These are phyloP conservation scores for Pseudisothecium myosuroides DNA, from an alignment of 225 moss, liverwort and hornwort species.

Conservation along the genomic window DNA sequence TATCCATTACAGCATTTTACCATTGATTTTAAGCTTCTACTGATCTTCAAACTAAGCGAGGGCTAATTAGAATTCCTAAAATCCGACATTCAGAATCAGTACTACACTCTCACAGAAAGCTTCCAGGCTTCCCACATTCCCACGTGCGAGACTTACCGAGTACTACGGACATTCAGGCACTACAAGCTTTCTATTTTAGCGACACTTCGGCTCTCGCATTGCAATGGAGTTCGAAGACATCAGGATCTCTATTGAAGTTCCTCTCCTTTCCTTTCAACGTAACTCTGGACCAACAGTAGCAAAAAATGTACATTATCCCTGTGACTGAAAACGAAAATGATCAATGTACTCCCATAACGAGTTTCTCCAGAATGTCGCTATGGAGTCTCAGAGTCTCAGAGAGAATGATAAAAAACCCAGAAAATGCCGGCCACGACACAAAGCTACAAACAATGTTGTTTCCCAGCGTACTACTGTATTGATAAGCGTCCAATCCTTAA, in stretches of 20 bases:
- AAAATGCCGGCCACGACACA: neutral
- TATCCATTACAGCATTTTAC: too few relatives aligned
- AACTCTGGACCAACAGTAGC: neutral
- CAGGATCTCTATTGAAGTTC: neutral
- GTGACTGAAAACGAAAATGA: neutral
- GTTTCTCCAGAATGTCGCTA: neutral
- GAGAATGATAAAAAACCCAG: neutral
- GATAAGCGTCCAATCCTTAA: neutral
- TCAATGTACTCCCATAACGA: neutral
- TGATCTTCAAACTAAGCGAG: neutral
- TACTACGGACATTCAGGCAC: neutral
- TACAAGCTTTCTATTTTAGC: neutral
- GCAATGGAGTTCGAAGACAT: neutral
- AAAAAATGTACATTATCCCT: neutral
- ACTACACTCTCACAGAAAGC: neutral
- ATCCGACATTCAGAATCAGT: neutral
- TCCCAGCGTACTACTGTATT: too few relatives aligned
- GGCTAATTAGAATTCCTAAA: neutral
- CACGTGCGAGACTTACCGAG: neutral
- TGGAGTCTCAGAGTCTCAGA: neutral
- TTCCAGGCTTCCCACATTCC: neutral
- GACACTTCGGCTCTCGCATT: neutral
- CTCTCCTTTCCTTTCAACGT: neutral
- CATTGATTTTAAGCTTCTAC: too few relatives aligned
- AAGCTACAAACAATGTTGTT: too few relatives aligned